Evolutionary conservation across 2,329 filamentous ascomycete species (phyloP).

Genomic region (Penicillium psychrosexuale): DNA sequence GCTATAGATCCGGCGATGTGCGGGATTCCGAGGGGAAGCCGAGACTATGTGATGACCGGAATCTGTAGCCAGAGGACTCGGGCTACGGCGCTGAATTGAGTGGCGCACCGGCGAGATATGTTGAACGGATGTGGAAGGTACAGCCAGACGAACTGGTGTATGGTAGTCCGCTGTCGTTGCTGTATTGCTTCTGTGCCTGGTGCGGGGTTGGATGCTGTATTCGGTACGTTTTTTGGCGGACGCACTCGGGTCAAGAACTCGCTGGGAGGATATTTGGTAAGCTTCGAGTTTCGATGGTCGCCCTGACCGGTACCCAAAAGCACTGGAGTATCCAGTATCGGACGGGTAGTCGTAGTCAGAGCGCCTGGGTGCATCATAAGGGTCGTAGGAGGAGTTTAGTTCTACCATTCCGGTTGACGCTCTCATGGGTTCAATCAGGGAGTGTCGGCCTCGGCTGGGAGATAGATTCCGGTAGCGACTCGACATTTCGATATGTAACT

Average conservation of each 20-base stretch:
- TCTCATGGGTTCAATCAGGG: constrained; percentile 37
- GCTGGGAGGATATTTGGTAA: constrained; percentile 33
- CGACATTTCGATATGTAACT: constrained; percentile 26
- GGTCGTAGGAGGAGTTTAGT: constrained; percentile 34
- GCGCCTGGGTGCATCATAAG: constrained; percentile 30
- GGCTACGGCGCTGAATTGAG: constrained; percentile 29
- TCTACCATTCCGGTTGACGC: constrained; percentile 43
- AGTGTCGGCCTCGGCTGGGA: constrained; percentile 29
- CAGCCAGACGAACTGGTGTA: constrained; percentile 26
- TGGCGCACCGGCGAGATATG: constrained; percentile 30
- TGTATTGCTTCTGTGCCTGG: constrained; percentile 36
- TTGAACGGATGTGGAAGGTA: constrained; percentile 23
- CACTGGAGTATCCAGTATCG: constrained; percentile 28
- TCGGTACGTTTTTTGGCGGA: constrained; percentile 36
- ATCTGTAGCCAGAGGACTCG: constrained; percentile 32
- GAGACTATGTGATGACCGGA: constrained; percentile 36
- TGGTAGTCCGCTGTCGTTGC: constrained; percentile 29
- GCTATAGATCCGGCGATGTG: constrained; percentile 33
- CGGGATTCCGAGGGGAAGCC: constrained; percentile 27
- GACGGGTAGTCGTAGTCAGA: constrained; percentile 34
- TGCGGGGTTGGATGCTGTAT: constrained; percentile 36
- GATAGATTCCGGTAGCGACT: constrained; percentile 36
- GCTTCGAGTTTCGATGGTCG: constrained; percentile 32
- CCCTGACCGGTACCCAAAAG: constrained; percentile 27
- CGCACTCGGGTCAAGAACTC: constrained; percentile 31